A percentile compares a stretch with the other conserved stretches of the same genome.
Conservation (phyloP, 495 filamentous ascomycete genomes). For the Lepraria neglecta region DNA sequence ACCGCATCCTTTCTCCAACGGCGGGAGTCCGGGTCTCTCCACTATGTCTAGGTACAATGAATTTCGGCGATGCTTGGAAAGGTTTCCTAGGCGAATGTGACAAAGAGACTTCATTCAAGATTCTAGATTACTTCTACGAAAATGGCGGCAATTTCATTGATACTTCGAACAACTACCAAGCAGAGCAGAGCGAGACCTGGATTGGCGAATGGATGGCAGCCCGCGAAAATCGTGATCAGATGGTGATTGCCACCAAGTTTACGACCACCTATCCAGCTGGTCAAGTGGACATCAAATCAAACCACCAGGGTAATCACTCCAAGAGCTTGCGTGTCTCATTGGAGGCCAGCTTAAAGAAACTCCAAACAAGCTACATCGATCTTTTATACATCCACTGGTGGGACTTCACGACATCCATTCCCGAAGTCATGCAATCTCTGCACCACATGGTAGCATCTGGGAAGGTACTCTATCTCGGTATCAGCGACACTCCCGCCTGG, state of each 20-base stretch:
- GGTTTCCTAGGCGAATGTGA: slow-evolving; percentile 44
- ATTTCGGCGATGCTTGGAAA: slow-evolving; percentile 51
- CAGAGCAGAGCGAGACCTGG: slow-evolving; percentile 48
- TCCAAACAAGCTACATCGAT: slow-evolving; percentile 61
- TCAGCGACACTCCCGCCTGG: slow-evolving; percentile 59
- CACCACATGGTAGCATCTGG: slow-evolving; percentile 51
- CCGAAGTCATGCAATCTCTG: slow-evolving; percentile 55
- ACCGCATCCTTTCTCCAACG: slow-evolving; percentile 53
- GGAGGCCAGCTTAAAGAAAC: slow-evolving; percentile 49
- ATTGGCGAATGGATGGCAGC: slow-evolving; percentile 54
- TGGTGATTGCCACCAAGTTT: slow-evolving; percentile 73
- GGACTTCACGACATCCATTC: slow-evolving; percentile 51
- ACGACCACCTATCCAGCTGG: slow-evolving; percentile 37
- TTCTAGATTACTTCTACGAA: slow-evolving; percentile 49
- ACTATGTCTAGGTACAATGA: slow-evolving; percentile 57
- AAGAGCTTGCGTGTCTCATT: slow-evolving; percentile 52
- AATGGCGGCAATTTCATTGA: slow-evolving; percentile 51
- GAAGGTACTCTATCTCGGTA: slow-evolving; percentile 60
- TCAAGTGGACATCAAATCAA: slow-evolving; percentile 35
- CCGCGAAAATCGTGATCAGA: slow-evolving; percentile 51
- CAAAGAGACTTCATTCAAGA: slow-evolving; percentile 41
- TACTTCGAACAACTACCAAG: slow-evolving; percentile 52
- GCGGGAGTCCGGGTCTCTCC: slow-evolving; percentile 57
- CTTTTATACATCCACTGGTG: slow-evolving; percentile 55
- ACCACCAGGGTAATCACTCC: slow-evolving; percentile 50